Percentiles rank a stretch among this genome's conserved stretches.
Conservation (phyloP, 2,329 filamentous ascomycete genomes). For the Phyllachora maydis region DNA sequence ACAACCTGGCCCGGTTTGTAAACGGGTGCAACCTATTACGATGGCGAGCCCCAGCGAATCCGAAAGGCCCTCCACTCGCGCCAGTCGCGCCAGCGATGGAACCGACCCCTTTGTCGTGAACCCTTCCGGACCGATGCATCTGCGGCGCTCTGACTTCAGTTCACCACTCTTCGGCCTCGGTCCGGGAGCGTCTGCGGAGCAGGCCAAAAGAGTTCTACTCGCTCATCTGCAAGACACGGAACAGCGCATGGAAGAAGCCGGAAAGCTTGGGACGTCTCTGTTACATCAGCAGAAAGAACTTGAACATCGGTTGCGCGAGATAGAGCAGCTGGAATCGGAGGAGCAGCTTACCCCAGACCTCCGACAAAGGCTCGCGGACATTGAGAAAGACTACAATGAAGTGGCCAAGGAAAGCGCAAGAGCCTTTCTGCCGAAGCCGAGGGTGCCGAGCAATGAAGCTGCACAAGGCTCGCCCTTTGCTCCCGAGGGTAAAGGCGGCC, state of each 20-base stretch:
- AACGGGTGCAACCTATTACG: too few relatives aligned
- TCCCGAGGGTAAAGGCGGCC: slow-evolving; percentile 27
- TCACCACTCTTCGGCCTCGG: slow-evolving; percentile 59
- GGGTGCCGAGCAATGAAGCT: slow-evolving; percentile 50
- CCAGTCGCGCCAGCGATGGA: slow-evolving; percentile 5
- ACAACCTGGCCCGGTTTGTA: too few relatives aligned
- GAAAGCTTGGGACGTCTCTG: slow-evolving; percentile 69
- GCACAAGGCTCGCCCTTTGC: slow-evolving; percentile 28
- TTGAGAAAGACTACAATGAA: slow-evolving; percentile 91
- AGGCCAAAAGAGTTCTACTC: slow-evolving; percentile 74
- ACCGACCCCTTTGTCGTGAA: slow-evolving; percentile 36
- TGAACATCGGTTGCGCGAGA: slow-evolving; percentile 60
- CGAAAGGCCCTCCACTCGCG: too few relatives aligned
- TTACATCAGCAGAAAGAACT: slow-evolving; percentile 75
- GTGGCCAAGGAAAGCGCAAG: slow-evolving; percentile 77
- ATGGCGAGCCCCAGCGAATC: too few relatives aligned
- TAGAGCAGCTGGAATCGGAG: slow-evolving; percentile 58
- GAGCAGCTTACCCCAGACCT: slow-evolving; percentile 68
- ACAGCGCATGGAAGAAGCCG: slow-evolving; percentile 75
- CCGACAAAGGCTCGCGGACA: slow-evolving; percentile 60
- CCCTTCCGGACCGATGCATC: slow-evolving; percentile 22
- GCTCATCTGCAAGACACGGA: slow-evolving; percentile 87
- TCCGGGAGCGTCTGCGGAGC: slow-evolving; percentile 57
- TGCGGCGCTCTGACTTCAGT: slow-evolving; percentile 72
- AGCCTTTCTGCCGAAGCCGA: slow-evolving; percentile 70